Evolutionary conservation across 495 filamentous ascomycete genomes (phyloP).

Genomic region (Friedmanniomyces endolithicus): DNA sequence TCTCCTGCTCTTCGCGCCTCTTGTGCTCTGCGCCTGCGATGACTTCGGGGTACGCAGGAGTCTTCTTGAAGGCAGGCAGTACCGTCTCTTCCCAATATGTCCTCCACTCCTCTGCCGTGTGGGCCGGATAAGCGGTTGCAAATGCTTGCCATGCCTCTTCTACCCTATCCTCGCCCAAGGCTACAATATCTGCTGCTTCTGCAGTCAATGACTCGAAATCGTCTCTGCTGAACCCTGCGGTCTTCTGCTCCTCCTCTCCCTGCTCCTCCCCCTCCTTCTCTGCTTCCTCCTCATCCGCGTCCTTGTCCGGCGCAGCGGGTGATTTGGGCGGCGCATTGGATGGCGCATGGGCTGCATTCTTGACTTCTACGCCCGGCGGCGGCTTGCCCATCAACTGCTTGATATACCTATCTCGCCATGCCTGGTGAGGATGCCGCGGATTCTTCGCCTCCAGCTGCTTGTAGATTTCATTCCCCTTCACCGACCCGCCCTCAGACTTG

Average conservation of each 20-base stretch:
- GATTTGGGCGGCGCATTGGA: conserved; percentile 10
- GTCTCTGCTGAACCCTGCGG: too few relatives aligned
- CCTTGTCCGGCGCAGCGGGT: conserved; percentile 20
- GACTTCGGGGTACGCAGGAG: neutral
- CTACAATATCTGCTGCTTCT: neutral
- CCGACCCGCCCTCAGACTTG: conserved; percentile 27
- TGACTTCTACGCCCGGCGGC: conserved; percentile 23
- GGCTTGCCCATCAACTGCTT: conserved; percentile 40
- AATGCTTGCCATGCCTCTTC: conserved; percentile 16
- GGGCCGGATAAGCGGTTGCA: conserved; percentile 6
- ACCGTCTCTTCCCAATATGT: conserved; percentile 17
- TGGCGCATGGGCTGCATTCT: too few relatives aligned
- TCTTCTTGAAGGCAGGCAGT: conserved; percentile 9
- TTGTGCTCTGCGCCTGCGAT: neutral
- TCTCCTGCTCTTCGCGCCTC: neutral
- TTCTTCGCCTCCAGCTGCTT: conserved; percentile 48
- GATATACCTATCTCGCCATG: conserved; percentile 58
- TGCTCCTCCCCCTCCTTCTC: neutral
- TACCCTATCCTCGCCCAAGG: conserved; percentile 6
- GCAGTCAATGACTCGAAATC: too few relatives aligned
- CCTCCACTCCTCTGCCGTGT: conserved; percentile 15
- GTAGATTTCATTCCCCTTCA: conserved; percentile 52
- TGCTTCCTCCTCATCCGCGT: too few relatives aligned
- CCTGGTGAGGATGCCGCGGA: conserved; percentile 54
- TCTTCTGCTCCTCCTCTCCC: neutral